Percentiles rank a stretch among this genome's conserved stretches.
phyloP scores from a whole-genome alignment of 305 asterid species.

The Stenogyne calaminthoides region DNA sequence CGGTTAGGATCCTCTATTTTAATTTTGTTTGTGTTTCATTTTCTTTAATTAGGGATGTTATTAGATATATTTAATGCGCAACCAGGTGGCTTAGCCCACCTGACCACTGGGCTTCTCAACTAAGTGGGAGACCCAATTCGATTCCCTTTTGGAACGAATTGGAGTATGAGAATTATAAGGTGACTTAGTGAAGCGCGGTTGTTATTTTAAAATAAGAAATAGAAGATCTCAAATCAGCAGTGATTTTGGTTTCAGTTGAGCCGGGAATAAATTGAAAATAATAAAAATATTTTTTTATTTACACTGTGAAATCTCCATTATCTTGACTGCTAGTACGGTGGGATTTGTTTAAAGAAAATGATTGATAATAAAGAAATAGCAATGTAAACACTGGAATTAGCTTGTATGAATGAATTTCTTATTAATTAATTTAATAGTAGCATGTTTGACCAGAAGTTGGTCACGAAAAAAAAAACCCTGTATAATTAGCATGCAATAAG shows the following conservation, averaged over 20 bases:
- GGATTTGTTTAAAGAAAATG: not conserved
- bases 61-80: too few species aligned
- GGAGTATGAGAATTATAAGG: too few species aligned
- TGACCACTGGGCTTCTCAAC: too few species aligned
- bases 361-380: not conserved
- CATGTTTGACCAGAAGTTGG: constrained; percentile 42
- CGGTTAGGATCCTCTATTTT: too few species aligned
- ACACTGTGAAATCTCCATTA: not conserved
- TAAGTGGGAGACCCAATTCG: too few species aligned
- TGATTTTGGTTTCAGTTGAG: not conserved
- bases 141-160: too few species aligned
- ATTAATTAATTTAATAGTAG: constrained; percentile 22
- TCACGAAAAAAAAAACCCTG: constrained; percentile 14
- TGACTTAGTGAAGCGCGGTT: too few species aligned
- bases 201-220: not conserved
- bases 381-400: constrained; percentile 32
- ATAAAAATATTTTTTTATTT: not conserved
- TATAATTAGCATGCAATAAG: constrained; percentile 42
- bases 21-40: not conserved
- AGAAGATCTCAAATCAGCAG: not conserved
- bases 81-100: too few species aligned
- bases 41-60: too few species aligned
- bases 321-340: not conserved
- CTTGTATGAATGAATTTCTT: constrained; percentile 31
- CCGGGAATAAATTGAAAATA: too few species aligned